phyloP scores from a whole-genome alignment of 2,329 filamentous ascomycete genomes.

The Aphanocladium album region DNA sequence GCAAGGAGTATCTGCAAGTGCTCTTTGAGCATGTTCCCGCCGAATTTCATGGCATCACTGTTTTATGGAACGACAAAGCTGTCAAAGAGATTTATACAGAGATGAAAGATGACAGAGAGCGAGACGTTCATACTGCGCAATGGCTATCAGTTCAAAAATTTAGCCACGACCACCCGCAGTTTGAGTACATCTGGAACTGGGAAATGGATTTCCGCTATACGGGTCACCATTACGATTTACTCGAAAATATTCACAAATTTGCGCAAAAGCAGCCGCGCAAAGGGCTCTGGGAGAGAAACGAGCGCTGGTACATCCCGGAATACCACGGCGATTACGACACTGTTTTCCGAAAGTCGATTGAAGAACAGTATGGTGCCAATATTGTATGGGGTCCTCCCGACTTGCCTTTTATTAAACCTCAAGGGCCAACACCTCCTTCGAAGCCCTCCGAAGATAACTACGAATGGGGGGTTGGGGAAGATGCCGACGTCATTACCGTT shows the following conservation, averaged over 20 bases:
- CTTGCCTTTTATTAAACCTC: slow-evolving; percentile 54
- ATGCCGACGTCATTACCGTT: slow-evolving; percentile 68
- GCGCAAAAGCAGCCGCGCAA: slow-evolving; percentile 64
- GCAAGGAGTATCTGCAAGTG: slow-evolving; percentile 53
- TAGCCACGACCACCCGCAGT: slow-evolving; percentile 69
- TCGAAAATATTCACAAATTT: slow-evolving; percentile 60
- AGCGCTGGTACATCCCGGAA: slow-evolving; percentile 67
- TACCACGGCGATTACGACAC: slow-evolving; percentile 62
- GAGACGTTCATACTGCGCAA: slow-evolving; percentile 55
- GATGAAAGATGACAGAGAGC: slow-evolving; percentile 56
- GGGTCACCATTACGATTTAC: slow-evolving; percentile 76
- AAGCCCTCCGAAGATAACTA: slow-evolving; percentile 59
- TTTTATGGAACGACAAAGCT: slow-evolving; percentile 69
- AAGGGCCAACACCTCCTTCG: slow-evolving; percentile 59
- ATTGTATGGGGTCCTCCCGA: slow-evolving; percentile 63
- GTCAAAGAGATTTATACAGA: slow-evolving; percentile 74
- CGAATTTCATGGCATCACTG: slow-evolving; percentile 65
- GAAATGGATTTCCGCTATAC: slow-evolving; percentile 77
- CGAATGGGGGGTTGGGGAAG: slow-evolving; percentile 70
- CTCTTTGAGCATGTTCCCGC: slow-evolving; percentile 59
- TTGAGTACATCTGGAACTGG: slow-evolving; percentile 83
- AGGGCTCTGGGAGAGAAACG: slow-evolving; percentile 68
- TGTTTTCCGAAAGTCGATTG: slow-evolving; percentile 62
- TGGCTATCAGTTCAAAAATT: slow-evolving; percentile 74
- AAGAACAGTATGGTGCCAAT: slow-evolving; percentile 43